phyloP scores from a whole-genome alignment of 177 flowering plant species.

The Vitis hybrid region DNA sequence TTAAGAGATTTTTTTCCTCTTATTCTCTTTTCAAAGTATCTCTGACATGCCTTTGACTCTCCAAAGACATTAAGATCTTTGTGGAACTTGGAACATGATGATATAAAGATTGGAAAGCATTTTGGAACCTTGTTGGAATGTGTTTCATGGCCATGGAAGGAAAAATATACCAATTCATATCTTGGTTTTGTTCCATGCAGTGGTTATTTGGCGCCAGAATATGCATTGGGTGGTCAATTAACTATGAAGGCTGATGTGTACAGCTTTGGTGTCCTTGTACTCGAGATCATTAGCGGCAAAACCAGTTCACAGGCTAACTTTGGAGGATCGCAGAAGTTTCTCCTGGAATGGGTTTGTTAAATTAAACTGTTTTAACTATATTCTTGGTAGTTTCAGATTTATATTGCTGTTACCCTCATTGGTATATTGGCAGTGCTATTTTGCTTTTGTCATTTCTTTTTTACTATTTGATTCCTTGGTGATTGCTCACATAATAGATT shows the following conservation, averaged over 20 bases:
- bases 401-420: background rate
- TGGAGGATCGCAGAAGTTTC: slow-evolving; percentile 43
- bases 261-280: slow-evolving; percentile 79
- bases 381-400: background rate
- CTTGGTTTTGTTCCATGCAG: slow-evolving; percentile 31
- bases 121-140: background rate
- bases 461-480: too few relatives aligned
- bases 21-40: too few relatives aligned
- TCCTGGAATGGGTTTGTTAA: slow-evolving; percentile 63
- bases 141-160: background rate
- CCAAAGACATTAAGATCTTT: background rate
- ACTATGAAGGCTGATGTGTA: slow-evolving; percentile 87
- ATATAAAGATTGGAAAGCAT: background rate
- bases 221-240: slow-evolving; percentile 73
- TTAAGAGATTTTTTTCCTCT: too few relatives aligned
- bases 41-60: background rate
- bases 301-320: slow-evolving; percentile 50
- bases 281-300: slow-evolving; percentile 77
- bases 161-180: background rate
- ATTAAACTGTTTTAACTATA: background rate
- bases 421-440: background rate
- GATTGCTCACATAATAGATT: too few relatives aligned
- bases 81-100: background rate
- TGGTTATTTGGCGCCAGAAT: slow-evolving; percentile 95
- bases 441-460: background rate